Base-by-base conservation (phyloP, 306 rosid species). In the Leucaena leucocephala region DNA sequence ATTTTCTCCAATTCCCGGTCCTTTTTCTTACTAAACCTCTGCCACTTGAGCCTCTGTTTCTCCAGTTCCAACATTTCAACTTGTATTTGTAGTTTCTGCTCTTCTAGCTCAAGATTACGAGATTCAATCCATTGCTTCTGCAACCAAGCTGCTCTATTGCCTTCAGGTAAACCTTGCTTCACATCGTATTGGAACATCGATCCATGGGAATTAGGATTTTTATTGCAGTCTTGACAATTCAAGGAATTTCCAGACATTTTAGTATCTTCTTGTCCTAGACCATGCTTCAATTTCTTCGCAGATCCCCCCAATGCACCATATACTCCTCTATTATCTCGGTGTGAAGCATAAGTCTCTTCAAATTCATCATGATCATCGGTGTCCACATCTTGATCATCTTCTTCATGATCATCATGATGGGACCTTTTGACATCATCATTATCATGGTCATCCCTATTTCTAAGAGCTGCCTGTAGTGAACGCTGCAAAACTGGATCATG, bases 401-500 rank as follows among this genome's bases (percentile, higher is more conserved):
- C 97, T 55, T 92, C 93, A 39, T 83, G 87, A 82, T 93, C 98
- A 75, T 91, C 91, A 22, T 77, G 86, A 63, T 86, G 86, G 79
- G 86, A 82, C 84, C 90, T 90, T 87, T 88, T 85, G 39, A 71
- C 64, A 69, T 91, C 97, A 74, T 91, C 92, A 33, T 69, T 82
- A 52, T 89, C 96, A 72, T 83, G 86, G 75, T 89, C 97, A 76
- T 90, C 97, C 82, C 88, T 86, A 78, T 58, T 89, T 89, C 76
- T 84, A 27, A 90, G 94, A 77, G 94, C 97, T 86, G 87, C 68
- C 78, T 89, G 97, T 64, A 94, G 80, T 3, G 97, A 91, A n/a
- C 76, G 91, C 82, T 94, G 97, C 91, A 94, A 86, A 46, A 89
- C 92, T 15, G 84, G 92, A 84, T 94, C 98, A 21, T 85, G 98